phyloP scores from a whole-genome alignment of 306 rosid genomes.

The Lupinus albus region DNA sequence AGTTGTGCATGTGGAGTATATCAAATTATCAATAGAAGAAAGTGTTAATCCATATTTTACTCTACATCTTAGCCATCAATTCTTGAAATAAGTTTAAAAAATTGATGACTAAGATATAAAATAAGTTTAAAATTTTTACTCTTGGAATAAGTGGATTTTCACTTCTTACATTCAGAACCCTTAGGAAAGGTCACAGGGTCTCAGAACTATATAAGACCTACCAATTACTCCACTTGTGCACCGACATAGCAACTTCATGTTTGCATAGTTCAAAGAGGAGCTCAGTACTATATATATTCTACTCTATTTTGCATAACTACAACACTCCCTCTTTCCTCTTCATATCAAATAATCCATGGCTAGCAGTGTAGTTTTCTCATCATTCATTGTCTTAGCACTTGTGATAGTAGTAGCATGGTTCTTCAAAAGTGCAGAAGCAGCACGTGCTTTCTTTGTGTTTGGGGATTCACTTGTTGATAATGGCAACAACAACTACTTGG shows the following conservation, averaged over 20 bases:
- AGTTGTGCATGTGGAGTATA: too few species aligned
- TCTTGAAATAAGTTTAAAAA: too few species aligned
- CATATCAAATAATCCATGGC: slow-evolving; percentile 44
- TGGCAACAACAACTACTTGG: slow-evolving; percentile 75
- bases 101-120: too few species aligned
- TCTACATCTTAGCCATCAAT: too few species aligned
- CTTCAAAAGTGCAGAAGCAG: slow-evolving; percentile 47
- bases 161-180: too few species aligned
- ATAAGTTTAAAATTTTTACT: too few species aligned
- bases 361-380: slow-evolving; percentile 22
- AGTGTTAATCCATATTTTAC: too few species aligned
- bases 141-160: too few species aligned
- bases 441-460: slow-evolving; percentile 76
- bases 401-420: slow-evolving; percentile 27
- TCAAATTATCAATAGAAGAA: too few species aligned
- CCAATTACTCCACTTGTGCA: not conserved
- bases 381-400: slow-evolving; percentile 35
- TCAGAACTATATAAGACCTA: slow-evolving; percentile 20
- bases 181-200: not conserved
- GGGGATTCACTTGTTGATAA: slow-evolving; percentile 83
- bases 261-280: not conserved
- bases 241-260: not conserved
- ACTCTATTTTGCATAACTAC: too few species aligned
- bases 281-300: not conserved
- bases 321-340: not conserved